phyloP scores from a whole-genome alignment of 306 rosid genomes.

The Oxytropis ochrocephala region DNA sequence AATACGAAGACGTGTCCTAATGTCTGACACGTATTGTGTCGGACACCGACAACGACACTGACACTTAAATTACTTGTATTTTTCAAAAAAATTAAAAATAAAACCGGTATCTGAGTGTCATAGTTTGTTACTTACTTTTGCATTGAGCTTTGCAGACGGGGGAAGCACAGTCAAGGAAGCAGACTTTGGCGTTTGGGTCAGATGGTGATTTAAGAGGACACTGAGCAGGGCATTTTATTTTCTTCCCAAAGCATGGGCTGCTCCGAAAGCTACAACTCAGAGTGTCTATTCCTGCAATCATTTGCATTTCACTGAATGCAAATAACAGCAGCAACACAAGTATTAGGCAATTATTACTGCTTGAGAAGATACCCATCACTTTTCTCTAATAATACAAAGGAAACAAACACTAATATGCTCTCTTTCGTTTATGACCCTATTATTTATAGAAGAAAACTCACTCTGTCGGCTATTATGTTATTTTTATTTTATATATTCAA shows the following conservation, averaged over 20 bases:
- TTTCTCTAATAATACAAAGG: neutral
- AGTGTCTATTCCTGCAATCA: conserved; percentile 14
- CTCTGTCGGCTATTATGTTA: conserved; percentile 21
- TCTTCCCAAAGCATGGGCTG: conserved; percentile 48
- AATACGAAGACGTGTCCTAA: too few species aligned
- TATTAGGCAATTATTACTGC: conserved; percentile 4
- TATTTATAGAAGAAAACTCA: conserved; percentile 21
- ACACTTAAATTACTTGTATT: too few species aligned
- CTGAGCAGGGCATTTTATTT: conserved; percentile 44
- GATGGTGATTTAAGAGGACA: conserved; percentile 50
- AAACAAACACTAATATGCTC: neutral
- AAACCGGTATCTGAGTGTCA: too few species aligned
- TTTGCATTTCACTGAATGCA: conserved; percentile 32
- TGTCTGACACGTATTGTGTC: too few species aligned
- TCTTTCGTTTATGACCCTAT: neutral
- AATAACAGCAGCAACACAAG: conserved; percentile 27
- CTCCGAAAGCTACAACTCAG: conserved; percentile 20
- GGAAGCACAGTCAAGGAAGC: conserved; percentile 56
- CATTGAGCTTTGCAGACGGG: conserved; percentile 73
- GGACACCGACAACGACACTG: too few species aligned
- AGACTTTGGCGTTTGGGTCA: conserved; percentile 57
- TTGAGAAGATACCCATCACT: conserved; percentile 34
- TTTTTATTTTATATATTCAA: neutral
- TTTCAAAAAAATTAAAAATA: too few species aligned
- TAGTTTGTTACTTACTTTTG: conserved; percentile 71